Conservation (phyloP, 2,329 filamentous ascomycete genomes). For the Colletotrichum godetiae region DNA sequence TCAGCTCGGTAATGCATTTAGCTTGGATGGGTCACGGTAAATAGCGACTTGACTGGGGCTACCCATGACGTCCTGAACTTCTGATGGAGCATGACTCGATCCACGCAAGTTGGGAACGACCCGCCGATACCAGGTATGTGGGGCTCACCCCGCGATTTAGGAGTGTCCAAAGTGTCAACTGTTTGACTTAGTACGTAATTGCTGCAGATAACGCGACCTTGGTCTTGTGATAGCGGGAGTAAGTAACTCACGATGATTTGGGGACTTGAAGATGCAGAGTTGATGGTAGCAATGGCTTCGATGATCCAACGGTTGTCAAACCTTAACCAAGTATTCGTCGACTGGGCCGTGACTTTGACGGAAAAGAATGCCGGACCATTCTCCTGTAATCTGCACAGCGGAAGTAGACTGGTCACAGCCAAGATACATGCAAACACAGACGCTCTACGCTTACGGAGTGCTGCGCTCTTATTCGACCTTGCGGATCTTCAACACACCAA, state of each 20-base stretch:
- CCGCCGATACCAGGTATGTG: neutral
- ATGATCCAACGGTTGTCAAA: neutral
- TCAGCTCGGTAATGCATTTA: neutral
- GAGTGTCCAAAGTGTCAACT: neutral
- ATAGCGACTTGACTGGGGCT: neutral
- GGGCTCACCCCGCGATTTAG: neutral
- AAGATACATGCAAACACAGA: neutral
- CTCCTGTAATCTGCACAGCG: neutral
- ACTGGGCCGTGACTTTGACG: neutral
- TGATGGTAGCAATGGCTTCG: neutral
- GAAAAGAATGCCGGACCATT: neutral
- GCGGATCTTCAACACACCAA: neutral
- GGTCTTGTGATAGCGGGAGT: neutral
- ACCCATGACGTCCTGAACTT: neutral
- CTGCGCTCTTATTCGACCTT: neutral
- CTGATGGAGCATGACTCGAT: neutral
- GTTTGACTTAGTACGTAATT: slow-evolving; percentile 7
- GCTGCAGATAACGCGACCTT: neutral
- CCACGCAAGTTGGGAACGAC: neutral
- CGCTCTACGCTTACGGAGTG: neutral
- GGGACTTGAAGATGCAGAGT: neutral
- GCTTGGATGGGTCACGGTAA: neutral
- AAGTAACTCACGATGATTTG: neutral
- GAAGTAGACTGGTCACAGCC: neutral
- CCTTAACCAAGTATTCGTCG: neutral